Conservation (phyloP, 768 basidiomycete genomes). For the Mycena pura region DNA sequence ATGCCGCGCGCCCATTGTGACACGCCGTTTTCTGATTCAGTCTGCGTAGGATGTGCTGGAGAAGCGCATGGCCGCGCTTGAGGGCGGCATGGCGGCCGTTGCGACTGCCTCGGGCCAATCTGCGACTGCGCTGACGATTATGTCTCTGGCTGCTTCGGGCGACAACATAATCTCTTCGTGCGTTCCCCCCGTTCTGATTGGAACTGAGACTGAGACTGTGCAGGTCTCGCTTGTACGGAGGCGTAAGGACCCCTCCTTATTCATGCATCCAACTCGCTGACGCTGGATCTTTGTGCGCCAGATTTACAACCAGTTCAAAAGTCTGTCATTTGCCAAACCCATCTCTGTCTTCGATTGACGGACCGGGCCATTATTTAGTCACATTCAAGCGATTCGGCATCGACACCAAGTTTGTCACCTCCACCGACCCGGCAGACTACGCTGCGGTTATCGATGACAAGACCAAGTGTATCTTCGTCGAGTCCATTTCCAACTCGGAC, state of each 20-base stretch:
- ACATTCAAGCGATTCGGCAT: slow-evolving; percentile 64
- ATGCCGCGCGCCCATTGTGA: slow-evolving; percentile 31
- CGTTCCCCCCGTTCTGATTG: slow-evolving; percentile 17
- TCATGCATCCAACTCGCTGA: background rate
- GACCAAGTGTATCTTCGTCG: slow-evolving; percentile 65
- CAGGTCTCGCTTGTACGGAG: slow-evolving; percentile 65
- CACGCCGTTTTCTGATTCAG: background rate
- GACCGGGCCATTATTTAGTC: slow-evolving; percentile 44
- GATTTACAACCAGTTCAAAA: slow-evolving; percentile 74
- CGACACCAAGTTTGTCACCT: slow-evolving; percentile 57
- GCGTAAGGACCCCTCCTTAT: slow-evolving; percentile 39
- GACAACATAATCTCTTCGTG: slow-evolving; percentile 73
- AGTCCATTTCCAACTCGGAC: slow-evolving; percentile 69
- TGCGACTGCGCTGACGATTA: slow-evolving; percentile 67
- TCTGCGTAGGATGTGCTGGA: slow-evolving; percentile 63
- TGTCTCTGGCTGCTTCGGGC: slow-evolving; percentile 55
- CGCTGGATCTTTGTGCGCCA: slow-evolving; percentile 20
- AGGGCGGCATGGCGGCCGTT: slow-evolving; percentile 67
- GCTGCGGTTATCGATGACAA: slow-evolving; percentile 62
- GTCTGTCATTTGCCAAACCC: slow-evolving; percentile 31
- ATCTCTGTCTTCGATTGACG: background rate
- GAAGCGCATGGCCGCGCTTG: slow-evolving; percentile 67
- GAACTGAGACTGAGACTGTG: background rate
- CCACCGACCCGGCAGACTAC: slow-evolving; percentile 53
- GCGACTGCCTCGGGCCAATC: slow-evolving; percentile 65